A percentile compares a stretch with the other conserved stretches of the same genome.
phyloP scores from a whole-genome alignment of 1,284 basidiomycete species.

The Ceratobasidium sp. region DNA sequence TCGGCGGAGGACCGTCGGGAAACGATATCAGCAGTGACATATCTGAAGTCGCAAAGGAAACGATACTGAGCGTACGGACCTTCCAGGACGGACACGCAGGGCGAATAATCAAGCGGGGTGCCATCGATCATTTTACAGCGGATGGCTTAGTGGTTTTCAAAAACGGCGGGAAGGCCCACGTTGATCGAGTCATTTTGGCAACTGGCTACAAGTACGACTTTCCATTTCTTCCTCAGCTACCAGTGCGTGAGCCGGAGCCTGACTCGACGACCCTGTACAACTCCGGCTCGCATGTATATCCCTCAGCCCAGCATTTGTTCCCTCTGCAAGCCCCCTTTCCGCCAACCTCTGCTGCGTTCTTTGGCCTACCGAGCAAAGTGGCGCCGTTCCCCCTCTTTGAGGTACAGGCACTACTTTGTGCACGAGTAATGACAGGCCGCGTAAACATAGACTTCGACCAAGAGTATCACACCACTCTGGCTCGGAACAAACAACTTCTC shows the following conservation, averaged over 20 bases:
- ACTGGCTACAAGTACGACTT: slow-evolving; percentile 74
- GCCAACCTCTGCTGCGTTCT: slow-evolving; percentile 69
- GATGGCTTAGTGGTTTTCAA: slow-evolving; percentile 38
- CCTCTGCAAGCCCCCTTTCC: slow-evolving; percentile 66
- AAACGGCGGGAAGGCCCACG: slow-evolving; percentile 45
- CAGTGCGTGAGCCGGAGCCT: slow-evolving; percentile 3
- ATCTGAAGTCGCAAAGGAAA: slow-evolving; percentile 57
- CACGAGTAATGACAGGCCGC: slow-evolving; percentile 17
- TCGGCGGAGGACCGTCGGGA: slow-evolving; percentile 79
- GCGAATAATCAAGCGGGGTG: slow-evolving; percentile 21
- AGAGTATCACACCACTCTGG: slow-evolving; percentile 2
- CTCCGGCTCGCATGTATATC: slow-evolving; percentile 72
- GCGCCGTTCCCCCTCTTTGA: slow-evolving; percentile 76
- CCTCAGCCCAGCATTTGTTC: slow-evolving; percentile 68
- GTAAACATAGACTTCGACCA: slow-evolving; percentile 18
- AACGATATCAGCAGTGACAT: slow-evolving; percentile 71
- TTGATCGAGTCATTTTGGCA: slow-evolving; percentile 75
- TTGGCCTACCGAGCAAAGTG: slow-evolving; percentile 69
- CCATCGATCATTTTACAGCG: slow-evolving; percentile 23
- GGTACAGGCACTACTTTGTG: slow-evolving; percentile 65
- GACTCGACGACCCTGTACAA: slow-evolving; percentile 68
- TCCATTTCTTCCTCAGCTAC: slow-evolving; percentile 34
- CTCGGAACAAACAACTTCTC: slow-evolving; percentile 19
- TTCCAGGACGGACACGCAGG: slow-evolving; percentile 24
- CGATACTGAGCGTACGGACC: slow-evolving; percentile 65